These are phyloP conservation scores for Chlorella sorokiniana DNA, from an alignment of 139 green algal genomes.

Conservation along the genomic window DNA sequence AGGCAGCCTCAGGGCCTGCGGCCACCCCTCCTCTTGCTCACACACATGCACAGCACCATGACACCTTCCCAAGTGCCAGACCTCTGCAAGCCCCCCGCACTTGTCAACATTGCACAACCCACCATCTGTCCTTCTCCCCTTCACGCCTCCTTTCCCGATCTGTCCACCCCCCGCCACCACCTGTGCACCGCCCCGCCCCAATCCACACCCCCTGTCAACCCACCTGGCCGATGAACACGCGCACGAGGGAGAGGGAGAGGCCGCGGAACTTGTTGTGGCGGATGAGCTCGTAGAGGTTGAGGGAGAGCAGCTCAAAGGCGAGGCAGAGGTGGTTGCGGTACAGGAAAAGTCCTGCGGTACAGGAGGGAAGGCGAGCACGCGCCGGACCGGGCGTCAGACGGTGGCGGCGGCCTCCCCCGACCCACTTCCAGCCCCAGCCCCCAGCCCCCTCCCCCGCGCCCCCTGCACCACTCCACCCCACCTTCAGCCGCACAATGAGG, in stretches of 20 bases:
- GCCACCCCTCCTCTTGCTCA: not conserved
- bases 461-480: too few relatives aligned
- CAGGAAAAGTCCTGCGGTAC: constrained; percentile 86
- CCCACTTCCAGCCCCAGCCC: too few relatives aligned
- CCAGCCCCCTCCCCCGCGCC: too few relatives aligned
- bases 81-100: too few relatives aligned
- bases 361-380: not conserved
- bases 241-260: constrained; percentile 87
- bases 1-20: not conserved
- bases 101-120: too few relatives aligned
- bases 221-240: constrained; percentile 80
- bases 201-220: not conserved
- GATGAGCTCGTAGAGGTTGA: constrained; percentile 99
- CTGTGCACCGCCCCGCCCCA: not conserved
- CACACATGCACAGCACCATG: not conserved
- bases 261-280: constrained; percentile 92
- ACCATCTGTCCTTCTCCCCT: too few relatives aligned
- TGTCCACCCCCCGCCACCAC: not conserved
- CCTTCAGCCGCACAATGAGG: too few relatives aligned
- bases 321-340: constrained; percentile 94
- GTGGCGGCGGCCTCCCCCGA: too few relatives aligned
- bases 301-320: constrained; percentile 95
- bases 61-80: not conserved
- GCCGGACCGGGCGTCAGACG: too few relatives aligned
- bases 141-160: too few relatives aligned